Conservation (phyloP, 2,329 filamentous ascomycete species). For the Sarocladiaceae sp. region DNA sequence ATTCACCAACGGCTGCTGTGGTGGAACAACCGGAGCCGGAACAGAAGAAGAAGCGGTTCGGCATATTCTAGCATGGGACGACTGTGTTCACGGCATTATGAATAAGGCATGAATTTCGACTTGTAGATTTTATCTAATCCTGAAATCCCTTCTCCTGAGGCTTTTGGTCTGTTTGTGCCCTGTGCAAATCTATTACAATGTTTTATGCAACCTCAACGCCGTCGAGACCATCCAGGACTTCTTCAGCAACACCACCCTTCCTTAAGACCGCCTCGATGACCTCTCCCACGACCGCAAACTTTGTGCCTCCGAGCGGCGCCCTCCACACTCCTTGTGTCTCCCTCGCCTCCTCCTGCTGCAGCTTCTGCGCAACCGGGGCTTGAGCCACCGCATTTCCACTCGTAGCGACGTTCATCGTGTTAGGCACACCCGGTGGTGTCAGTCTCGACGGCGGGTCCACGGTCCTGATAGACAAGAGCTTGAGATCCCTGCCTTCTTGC, state of each 20-base stretch:
- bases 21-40: conserved; percentile 24
- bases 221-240: conserved; percentile 78
- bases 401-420: conserved; percentile 53
- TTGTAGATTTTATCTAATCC: not conserved
- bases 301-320: conserved; percentile 78
- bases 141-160: not conserved
- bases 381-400: conserved; percentile 23
- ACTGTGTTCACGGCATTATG: conserved; percentile 11
- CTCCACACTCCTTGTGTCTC: conserved; percentile 75
- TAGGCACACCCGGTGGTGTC: conserved; percentile 66
- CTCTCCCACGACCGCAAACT: conserved; percentile 64
- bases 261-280: conserved; percentile 76
- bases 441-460: conserved; percentile 71
- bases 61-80: conserved; percentile 63
- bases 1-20: not conserved
- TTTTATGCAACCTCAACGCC: conserved; percentile 62
- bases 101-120: not conserved
- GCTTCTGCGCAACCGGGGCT: conserved; percentile 32
- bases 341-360: conserved; percentile 29
- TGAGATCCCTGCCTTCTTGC: conserved; percentile 40
- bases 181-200: too few relatives aligned
- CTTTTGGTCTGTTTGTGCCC: not conserved
- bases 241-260: conserved; percentile 75
- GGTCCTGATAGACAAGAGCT: conserved; percentile 64
- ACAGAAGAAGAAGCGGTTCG: conserved; percentile 72